Percentiles rank a stretch among this genome's conserved stretches.
Evolutionary conservation across 1,284 basidiomycete species (phyloP).

Genomic region (Rhodotorula sp.): DNA sequence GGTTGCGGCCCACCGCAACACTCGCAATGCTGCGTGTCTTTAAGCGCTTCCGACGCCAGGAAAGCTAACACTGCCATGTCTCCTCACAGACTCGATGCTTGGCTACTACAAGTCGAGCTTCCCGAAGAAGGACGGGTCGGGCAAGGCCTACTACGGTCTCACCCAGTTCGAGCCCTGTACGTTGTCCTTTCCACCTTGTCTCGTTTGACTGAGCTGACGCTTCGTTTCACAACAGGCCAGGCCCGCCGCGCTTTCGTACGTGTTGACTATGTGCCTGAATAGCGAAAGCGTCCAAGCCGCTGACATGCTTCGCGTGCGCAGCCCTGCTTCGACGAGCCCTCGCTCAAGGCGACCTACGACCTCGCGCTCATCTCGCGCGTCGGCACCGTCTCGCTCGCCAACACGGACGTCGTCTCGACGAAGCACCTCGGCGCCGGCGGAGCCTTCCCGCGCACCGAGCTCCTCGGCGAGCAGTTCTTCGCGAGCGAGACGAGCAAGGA

Average conservation of each 20-base stretch:
- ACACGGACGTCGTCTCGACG: constrained; percentile 75
- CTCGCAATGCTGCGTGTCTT: not conserved
- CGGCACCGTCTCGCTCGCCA: constrained; percentile 64
- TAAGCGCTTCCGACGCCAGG: not conserved
- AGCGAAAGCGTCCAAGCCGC: not conserved
- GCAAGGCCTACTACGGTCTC: constrained; percentile 45
- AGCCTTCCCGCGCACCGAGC: constrained; percentile 17
- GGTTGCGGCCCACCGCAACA: no score
- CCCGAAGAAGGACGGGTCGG: constrained; percentile 31
- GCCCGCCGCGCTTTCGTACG: constrained; percentile 49
- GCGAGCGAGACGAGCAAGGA: constrained; percentile 56
- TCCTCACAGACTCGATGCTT: constrained; percentile 28
- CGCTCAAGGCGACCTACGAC: constrained; percentile 82
- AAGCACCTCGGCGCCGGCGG: constrained; percentile 65
- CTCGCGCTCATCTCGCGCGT: constrained; percentile 79
- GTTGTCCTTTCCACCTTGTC: constrained; percentile 55
- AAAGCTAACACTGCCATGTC: not conserved
- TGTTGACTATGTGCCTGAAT: accelerated
- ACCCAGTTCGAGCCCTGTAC: constrained; percentile 61
- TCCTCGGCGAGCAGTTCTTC: constrained; percentile 16
- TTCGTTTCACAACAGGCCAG: constrained; percentile 5
- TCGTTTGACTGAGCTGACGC: constrained; percentile 34
- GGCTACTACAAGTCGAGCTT: constrained; percentile 44
- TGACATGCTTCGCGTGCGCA: constrained; percentile 51
- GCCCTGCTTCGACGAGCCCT: constrained; percentile 85